Evolutionary conservation across 805 yeast species (phyloP).

Genomic region (Starmerella geochares): DNA sequence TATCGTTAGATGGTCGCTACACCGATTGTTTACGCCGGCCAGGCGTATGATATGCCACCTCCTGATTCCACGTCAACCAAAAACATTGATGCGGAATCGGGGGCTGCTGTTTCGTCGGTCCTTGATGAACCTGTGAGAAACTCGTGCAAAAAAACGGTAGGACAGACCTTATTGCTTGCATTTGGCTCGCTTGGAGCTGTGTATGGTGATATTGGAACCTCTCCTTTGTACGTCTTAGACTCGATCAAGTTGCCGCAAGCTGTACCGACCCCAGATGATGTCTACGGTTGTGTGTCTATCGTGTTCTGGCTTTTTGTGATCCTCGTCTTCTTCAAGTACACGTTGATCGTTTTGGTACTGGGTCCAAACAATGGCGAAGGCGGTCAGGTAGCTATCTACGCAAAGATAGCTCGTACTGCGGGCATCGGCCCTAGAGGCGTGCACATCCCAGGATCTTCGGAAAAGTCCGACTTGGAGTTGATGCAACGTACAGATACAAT

Average conservation of each 20-base stretch:
- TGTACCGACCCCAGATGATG: slow-evolving; percentile 34
- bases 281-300: slow-evolving; percentile 44
- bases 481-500: slow-evolving; percentile 12
- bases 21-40: not conserved
- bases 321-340: slow-evolving; percentile 45
- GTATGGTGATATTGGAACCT: slow-evolving; percentile 55
- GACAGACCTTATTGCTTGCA: slow-evolving; percentile 25
- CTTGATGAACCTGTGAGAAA: not conserved
- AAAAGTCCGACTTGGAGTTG: slow-evolving; percentile 12
- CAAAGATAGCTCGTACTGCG: slow-evolving; percentile 44
- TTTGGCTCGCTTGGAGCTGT: slow-evolving; percentile 50
- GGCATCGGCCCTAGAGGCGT: slow-evolving; percentile 29
- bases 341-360: slow-evolving; percentile 38
- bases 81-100: not conserved
- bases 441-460: slow-evolving; percentile 14
- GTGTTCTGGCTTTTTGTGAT: slow-evolving; percentile 48
- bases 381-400: slow-evolving; percentile 55
- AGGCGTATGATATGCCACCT: not conserved
- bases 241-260: slow-evolving; percentile 11
- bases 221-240: slow-evolving; percentile 40
- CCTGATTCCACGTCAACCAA: not conserved
- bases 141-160: not conserved
- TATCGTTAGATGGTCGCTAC: not conserved
- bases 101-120: not conserved
- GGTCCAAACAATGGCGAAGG: slow-evolving; percentile 56